Percentiles rank a stretch among this genome's conserved stretches.
These are phyloP conservation scores for Backusella morwellensis DNA, from an alignment of 192 early-diverging fungal genomes.

Conservation along the genomic window DNA sequence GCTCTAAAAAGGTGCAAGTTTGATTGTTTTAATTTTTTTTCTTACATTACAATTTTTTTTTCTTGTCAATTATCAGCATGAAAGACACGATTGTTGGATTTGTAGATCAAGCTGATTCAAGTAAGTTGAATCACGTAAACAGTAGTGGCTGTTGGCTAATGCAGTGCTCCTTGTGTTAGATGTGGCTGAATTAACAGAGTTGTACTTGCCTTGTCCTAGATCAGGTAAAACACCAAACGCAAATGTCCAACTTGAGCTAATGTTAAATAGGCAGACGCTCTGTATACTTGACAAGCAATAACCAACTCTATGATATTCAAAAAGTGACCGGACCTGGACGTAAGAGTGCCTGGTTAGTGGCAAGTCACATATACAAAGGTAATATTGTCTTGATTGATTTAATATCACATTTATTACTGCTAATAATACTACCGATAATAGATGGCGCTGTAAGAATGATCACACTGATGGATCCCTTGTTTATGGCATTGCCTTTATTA, in stretches of 20 bases:
- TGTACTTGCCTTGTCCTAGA: constrained; percentile 13
- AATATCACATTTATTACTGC: background rate
- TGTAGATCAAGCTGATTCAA: background rate
- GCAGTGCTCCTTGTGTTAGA: background rate
- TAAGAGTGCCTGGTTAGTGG: constrained; percentile 10
- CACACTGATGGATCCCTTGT: constrained; percentile 15
- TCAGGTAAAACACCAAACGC: background rate
- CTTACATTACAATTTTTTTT: background rate
- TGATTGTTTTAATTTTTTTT: background rate
- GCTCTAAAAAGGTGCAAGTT: too few relatives aligned
- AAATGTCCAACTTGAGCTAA: background rate
- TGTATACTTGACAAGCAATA: background rate
- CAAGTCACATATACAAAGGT: constrained; percentile 5
- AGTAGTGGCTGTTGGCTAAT: background rate
- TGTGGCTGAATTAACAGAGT: background rate
- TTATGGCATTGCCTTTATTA: constrained; percentile 9
- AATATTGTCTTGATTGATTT: background rate
- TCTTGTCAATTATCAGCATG: background rate
- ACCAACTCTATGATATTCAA: constrained; percentile 11
- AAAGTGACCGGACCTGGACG: constrained; percentile 17
- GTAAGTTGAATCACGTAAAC: background rate
- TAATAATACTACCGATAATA: background rate
- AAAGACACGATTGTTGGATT: background rate
- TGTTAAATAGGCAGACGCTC: background rate
- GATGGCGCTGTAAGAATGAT: constrained; percentile 6